Conservation (phyloP, 2,329 filamentous ascomycete genomes). For the Purpureocillium takamizusanense region DNA sequence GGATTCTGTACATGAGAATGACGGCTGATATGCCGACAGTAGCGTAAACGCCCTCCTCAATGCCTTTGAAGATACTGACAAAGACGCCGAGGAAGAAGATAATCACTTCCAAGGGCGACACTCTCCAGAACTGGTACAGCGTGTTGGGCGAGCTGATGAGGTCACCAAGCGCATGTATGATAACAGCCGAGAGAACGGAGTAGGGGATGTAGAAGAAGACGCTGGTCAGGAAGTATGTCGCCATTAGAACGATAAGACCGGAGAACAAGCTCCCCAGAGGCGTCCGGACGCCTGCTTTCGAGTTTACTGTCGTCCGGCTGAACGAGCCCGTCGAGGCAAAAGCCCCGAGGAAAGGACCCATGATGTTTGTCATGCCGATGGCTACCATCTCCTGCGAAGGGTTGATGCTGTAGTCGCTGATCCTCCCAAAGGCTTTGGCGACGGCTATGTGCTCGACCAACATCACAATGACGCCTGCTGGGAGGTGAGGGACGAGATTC, state of each 20-base stretch:
- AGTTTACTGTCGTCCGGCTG: constrained; percentile 92
- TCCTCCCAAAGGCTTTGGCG: constrained; percentile 88
- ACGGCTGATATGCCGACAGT: constrained; percentile 71
- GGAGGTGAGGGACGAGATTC: constrained; percentile 63
- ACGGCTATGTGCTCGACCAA: constrained; percentile 96
- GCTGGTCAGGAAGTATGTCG: constrained; percentile 78
- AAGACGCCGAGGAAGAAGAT: constrained; percentile 93
- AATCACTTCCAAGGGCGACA: constrained; percentile 80
- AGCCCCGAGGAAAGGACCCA: constrained; percentile 84
- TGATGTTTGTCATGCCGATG: constrained; percentile 81
- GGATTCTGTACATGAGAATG: constrained; percentile 72
- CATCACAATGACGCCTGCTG: constrained; percentile 84
- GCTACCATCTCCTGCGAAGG: constrained; percentile 94
- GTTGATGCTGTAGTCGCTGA: constrained; percentile 94
- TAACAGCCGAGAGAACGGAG: constrained; percentile 73
- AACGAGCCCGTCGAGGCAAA: constrained; percentile 95
- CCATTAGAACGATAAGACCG: constrained; percentile 73
- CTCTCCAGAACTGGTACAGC: constrained; percentile 90
- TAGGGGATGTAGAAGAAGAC: constrained; percentile 93
- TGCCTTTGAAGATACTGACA: constrained; percentile 77
- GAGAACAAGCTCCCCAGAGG: constrained; percentile 87
- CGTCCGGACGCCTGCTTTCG: constrained; percentile 89
- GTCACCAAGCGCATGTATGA: constrained; percentile 92
- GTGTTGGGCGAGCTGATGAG: constrained; percentile 86
- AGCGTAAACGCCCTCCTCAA: constrained; percentile 88